These are phyloP conservation scores for Grigorovia yakushimaensis DNA, from an alignment of 805 yeast species.

Conservation along the genomic window DNA sequence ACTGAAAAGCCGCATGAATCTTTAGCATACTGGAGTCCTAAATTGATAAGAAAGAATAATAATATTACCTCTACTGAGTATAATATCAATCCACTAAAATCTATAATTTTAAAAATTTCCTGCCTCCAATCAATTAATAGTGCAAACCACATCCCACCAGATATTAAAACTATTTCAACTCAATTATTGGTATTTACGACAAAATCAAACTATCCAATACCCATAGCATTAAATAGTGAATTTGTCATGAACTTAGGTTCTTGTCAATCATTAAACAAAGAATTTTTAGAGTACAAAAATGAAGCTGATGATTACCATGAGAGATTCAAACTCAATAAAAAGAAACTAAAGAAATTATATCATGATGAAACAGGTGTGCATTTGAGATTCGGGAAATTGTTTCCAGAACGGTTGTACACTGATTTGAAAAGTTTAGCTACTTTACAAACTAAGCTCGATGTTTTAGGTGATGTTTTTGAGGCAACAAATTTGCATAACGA, in stretches of 20 bases:
- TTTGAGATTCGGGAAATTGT: conserved; percentile 20
- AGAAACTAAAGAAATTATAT: conserved; percentile 13
- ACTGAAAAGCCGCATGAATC: conserved; percentile 26
- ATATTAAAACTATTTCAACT: conserved; percentile 17
- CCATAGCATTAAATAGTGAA: conserved; percentile 29
- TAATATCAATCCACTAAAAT: conserved; percentile 22
- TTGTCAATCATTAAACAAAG: conserved; percentile 1
- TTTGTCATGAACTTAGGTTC: conserved; percentile 16
- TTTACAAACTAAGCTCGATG: conserved; percentile 11
- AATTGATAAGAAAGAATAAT: conserved; percentile 27
- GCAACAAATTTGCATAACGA: conserved; percentile 8
- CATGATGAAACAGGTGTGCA: conserved; percentile 10
- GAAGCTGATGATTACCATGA: conserved; percentile 7
- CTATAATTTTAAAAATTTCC: conserved; percentile 19
- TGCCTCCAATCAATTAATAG: conserved; percentile 24
- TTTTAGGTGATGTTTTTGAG: conserved; percentile 17
- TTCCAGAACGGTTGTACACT: conserved; percentile 15
- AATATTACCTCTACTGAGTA: conserved; percentile 21
- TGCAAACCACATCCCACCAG: conserved; percentile 20
- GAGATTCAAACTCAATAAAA: conserved; percentile 1
- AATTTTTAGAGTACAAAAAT: neutral
- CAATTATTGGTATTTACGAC: conserved; percentile 26
- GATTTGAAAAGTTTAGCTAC: conserved; percentile 26
- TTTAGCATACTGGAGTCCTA: conserved; percentile 28
- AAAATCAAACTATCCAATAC: conserved; percentile 28